phyloP scores from a whole-genome alignment of 495 filamentous ascomycete genomes.

The Tetracladium marchalianum region DNA sequence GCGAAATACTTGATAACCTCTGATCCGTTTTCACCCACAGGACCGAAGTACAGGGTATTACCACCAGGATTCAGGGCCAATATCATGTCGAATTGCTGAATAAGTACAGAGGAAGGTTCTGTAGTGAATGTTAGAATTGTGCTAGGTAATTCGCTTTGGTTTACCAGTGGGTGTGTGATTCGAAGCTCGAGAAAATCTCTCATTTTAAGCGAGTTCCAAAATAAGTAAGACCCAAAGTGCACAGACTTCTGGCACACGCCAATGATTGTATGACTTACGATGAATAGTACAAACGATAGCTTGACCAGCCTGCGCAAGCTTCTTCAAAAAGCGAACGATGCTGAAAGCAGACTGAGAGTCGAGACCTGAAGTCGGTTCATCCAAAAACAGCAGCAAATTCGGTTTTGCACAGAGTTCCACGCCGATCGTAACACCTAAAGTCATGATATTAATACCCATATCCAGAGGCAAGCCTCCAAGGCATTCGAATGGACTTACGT shows the following conservation, averaged over 20 bases:
- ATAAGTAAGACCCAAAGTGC: constrained; percentile 42
- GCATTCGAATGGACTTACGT: constrained; percentile 19
- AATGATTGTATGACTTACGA: constrained; percentile 25
- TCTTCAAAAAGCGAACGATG: constrained; percentile 77
- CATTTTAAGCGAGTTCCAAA: too few species aligned
- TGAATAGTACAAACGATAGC: constrained; percentile 79
- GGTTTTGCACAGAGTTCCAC: constrained; percentile 89
- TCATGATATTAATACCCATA: constrained; percentile 28
- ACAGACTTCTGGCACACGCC: constrained; percentile 49
- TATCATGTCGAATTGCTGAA: constrained; percentile 71
- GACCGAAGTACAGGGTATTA: constrained; percentile 66
- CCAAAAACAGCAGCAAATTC: constrained; percentile 67
- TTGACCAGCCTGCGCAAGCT: constrained; percentile 66
- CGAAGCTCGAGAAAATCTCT: background rate
- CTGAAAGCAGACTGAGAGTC: constrained; percentile 78
- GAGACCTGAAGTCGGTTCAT: constrained; percentile 74
- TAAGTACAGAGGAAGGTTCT: constrained; percentile 51
- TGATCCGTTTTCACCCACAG: constrained; percentile 52
- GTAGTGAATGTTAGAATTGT: too few species aligned
- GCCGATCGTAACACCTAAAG: constrained; percentile 75
- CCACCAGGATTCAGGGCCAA: constrained; percentile 61
- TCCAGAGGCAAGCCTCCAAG: constrained; percentile 28
- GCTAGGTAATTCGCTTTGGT: too few species aligned
- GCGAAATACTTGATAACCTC: constrained; percentile 59
- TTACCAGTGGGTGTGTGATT: too few species aligned